Evolutionary conservation across 75 land plant species (phyloP), one percentile per base, ranked within the genome.

Genomic region (Pinus albicaulis): DNA sequence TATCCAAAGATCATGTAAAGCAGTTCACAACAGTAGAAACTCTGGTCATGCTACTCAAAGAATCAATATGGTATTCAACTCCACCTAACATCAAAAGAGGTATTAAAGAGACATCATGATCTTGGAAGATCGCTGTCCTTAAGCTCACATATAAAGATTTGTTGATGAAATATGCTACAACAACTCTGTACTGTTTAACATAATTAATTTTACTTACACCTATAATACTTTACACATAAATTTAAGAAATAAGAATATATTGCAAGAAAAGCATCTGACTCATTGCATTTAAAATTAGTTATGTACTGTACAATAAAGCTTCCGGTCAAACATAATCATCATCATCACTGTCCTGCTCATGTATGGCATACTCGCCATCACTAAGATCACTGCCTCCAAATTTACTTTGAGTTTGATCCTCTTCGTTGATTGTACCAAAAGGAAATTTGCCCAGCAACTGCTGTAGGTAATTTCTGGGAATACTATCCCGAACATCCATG

Each of bases 301-400:
- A 5, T 20, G 20, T 20, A 19, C 44, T 38, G 70, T n/a, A 38
- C n/a, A 20, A 20, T 20, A 34, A 66, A 66, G 20, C n/a, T 66
- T n/a, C 48, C 38, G 10, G 38, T 66, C 70, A 66, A 3, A 80
- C 73, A 8, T 76, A 75, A 24, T 80, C 78, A 20, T 87, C 84
- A 34, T 82, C 88, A 31, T 90, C 95, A 59, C 91, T 93, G 26
- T 81, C 84, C 76, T 85, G 98, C 82, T 90, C 98, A 44, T 80
- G 89, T 73, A 92, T 92, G 56, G 88, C 75, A 79, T 86, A 94
- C 73, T 90, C 93, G 17, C 74, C 90, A 55, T 90, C 95, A 76
- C 86, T 88, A 3, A 31, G 48, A 55, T 85, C 86, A 56, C 70
- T 66, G 70, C 58, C 65, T 57, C 73, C 74, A 22, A 52, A 69